phyloP scores from a whole-genome alignment of 2,329 filamentous ascomycete genomes.

The Elsinoe fawcettii region DNA sequence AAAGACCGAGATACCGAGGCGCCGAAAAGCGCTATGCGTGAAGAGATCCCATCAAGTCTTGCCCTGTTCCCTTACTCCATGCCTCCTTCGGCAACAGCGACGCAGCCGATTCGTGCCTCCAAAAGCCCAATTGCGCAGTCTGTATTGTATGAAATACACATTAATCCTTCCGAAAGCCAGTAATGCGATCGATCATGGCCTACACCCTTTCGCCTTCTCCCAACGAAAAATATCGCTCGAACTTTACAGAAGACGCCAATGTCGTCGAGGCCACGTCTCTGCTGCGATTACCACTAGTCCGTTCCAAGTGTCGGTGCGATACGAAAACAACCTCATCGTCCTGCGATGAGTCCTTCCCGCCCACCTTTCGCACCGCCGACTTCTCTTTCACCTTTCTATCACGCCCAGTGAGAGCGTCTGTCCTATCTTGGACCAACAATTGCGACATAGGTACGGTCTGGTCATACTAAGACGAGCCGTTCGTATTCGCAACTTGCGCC shows the following conservation, averaged over 20 bases:
- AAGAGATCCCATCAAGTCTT: not conserved
- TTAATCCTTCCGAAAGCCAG: not conserved
- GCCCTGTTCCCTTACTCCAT: not conserved
- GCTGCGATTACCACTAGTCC: too few species aligned
- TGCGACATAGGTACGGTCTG: too few species aligned
- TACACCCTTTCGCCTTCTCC: not conserved
- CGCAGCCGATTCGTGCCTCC: not conserved
- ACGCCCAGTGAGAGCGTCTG: too few species aligned
- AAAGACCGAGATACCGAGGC: constrained; percentile 1
- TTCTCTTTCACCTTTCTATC: too few species aligned
- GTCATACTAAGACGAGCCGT: not conserved
- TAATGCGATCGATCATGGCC: not conserved
- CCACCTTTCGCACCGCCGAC: too few species aligned
- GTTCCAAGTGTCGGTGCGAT: not conserved
- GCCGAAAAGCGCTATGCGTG: not conserved
- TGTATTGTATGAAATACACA: not conserved
- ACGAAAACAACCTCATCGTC: not conserved
- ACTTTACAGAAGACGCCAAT: too few species aligned
- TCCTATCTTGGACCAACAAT: too few species aligned
- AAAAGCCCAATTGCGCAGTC: not conserved
- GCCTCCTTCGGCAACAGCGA: too few species aligned
- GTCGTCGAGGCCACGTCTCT: too few species aligned
- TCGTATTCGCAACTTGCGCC: not conserved
- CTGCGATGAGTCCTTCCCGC: not conserved
- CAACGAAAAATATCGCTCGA: too few species aligned